A percentile compares a stretch with the other conserved stretches of the same genome.
Conservation (phyloP, 2,329 filamentous ascomycete species). For the Fusarium palustre region DNA sequence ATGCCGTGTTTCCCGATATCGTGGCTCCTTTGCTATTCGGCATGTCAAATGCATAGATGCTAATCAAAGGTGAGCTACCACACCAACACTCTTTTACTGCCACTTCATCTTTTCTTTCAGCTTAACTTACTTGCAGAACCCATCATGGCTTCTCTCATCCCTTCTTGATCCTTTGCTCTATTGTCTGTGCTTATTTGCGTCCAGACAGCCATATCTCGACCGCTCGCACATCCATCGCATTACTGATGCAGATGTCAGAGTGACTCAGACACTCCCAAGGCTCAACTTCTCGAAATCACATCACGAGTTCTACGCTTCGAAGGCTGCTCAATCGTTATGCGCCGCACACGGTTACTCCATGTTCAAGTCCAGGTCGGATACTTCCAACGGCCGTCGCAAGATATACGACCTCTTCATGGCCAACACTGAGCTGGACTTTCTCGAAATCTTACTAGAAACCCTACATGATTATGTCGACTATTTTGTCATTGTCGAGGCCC, state of each 20-base stretch:
- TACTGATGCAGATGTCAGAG: slow-evolving; percentile 40
- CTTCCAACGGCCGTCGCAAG: slow-evolving; percentile 47
- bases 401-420: slow-evolving; percentile 69
- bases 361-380: slow-evolving; percentile 42
- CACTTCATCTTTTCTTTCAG: background rate
- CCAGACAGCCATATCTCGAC: slow-evolving; percentile 36
- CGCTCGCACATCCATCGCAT: slow-evolving; percentile 31
- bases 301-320: slow-evolving; percentile 48
- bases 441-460: slow-evolving; percentile 72
- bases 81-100: background rate
- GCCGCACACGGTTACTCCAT: slow-evolving; percentile 50
- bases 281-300: slow-evolving; percentile 45
- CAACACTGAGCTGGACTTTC: slow-evolving; percentile 72
- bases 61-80: background rate
- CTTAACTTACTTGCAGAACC: background rate
- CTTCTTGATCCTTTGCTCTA: slow-evolving; percentile 18
- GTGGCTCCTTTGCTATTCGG: background rate
- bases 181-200: slow-evolving; percentile 20
- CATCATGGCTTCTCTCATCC: slow-evolving; percentile 22
- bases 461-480: slow-evolving; percentile 71
- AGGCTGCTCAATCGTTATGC: slow-evolving; percentile 48
- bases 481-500: slow-evolving; percentile 72
- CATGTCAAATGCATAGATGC: background rate
- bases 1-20: slow-evolving; percentile 17
- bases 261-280: slow-evolving; percentile 37